Base-by-base conservation (phyloP, 768 basidiomycete genomes). In the Peribolospora kevripleyi region DNA sequence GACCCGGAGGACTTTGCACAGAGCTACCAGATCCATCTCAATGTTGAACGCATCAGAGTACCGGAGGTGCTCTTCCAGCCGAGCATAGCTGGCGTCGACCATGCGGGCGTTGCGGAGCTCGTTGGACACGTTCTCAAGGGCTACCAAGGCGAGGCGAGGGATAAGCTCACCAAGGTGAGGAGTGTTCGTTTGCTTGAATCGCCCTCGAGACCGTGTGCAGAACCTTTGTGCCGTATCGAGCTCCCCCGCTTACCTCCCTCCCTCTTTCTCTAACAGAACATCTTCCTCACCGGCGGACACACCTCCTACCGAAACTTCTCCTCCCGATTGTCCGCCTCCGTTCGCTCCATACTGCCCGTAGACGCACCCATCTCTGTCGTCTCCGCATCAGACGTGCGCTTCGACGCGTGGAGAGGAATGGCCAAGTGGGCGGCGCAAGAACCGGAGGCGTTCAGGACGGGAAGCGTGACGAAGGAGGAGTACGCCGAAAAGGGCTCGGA, bases 351-450 rank as follows among this genome's bases (percentile, higher is more conserved):
- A 52, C 71, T 97, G 7, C 84, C 86, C 0, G 82, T 85, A 10
- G 81, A 81, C 55, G 81, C 82, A 69, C 71, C 75, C 5, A 73
- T 98, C 25, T 65, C 72, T 48, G 75, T 88, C 47, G 66, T 69
- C 42, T 69, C 72, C 1, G 83, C 88, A 1, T 68, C 62, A 2
- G 78, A 93, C 64, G 77, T 83, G 1, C 59, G 68, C 9, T 60
- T 78, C 57, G 86, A 91, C 61, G 81, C 88, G 11, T 98, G 90
- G 90, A 73, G 75, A 46, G 93, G 93, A 6, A 90, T 98, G 86
- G 83, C 84, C 10, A 73, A 73, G 51, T 74, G 72, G 67, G 63
- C 66, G 5, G 39, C 57, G 1, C 43, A 77, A 45, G 66, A 65
- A 59, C 75, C 75, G n/a, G 68, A 70, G 0, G 76, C 73, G 56